These are phyloP conservation scores for Durusdinium trenchii DNA, from an alignment of 73 alveolate genomes.

Conservation along the genomic window DNA sequence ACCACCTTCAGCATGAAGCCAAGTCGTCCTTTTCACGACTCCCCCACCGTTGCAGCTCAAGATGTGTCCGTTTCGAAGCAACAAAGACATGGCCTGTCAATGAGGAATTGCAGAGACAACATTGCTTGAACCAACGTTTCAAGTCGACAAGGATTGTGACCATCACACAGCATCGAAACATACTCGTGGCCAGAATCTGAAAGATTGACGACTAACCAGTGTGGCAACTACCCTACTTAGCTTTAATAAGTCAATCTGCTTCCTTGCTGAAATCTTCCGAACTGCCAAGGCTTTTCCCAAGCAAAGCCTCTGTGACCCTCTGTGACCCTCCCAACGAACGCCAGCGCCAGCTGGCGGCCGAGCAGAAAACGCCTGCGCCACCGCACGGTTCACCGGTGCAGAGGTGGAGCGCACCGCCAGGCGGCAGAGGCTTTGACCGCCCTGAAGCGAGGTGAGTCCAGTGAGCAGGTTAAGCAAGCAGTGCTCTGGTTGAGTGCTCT, in stretches of 20 bases:
- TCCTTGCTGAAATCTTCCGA: not conserved
- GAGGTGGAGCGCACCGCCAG: constrained; percentile 85
- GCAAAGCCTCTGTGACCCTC: no score
- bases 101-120: not conserved
- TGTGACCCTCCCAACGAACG: no score
- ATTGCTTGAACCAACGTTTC: not conserved
- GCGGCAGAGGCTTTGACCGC: constrained; percentile 68
- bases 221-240: no score
- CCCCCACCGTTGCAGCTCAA: constrained; percentile 31
- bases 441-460: no score
- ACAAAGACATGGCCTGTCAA: not conserved
- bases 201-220: no score
- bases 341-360: no score
- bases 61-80: constrained; percentile 62
- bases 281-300: not conserved
- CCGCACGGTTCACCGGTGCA: constrained; percentile 65
- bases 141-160: no score
- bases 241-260: no score
- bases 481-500: no score
- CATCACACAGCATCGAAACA: no score
- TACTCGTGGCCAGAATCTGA: no score
- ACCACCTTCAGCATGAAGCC: constrained; percentile 51
- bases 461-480: no score
- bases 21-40: not conserved
- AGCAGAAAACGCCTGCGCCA: constrained; percentile 95